Conservation (phyloP, 108 stramenopile species). For the Nitzschia putrida region DNA sequence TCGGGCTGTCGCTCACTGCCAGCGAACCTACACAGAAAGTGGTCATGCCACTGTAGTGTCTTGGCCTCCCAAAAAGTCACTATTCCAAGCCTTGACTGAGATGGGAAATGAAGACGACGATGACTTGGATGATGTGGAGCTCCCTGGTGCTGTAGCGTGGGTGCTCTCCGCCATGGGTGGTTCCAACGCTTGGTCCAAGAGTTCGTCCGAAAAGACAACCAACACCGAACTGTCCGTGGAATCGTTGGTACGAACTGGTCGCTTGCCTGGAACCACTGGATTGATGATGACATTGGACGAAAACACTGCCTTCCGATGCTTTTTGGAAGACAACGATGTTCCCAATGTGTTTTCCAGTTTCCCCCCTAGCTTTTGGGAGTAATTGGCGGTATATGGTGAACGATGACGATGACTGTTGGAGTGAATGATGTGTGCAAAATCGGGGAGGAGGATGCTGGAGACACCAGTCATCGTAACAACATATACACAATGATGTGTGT, state of each 20-base stretch:
- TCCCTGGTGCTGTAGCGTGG: conserved; percentile 14
- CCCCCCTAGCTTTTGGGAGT: conserved; percentile 13
- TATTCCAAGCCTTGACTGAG: conserved; percentile 18
- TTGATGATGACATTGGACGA: conserved; percentile 46
- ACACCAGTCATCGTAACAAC: no score
- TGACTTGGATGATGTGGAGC: conserved; percentile 15
- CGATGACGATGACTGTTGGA: no score
- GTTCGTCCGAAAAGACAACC: no score
- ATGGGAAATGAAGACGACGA: conserved; percentile 8
- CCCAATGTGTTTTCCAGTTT: conserved; percentile 8
- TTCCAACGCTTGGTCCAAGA: no score
- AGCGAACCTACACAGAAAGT: conserved; percentile 45
- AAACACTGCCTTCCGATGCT: conserved; percentile 39
- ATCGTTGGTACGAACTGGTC: background rate
- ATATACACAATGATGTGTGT: no score
- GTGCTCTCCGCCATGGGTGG: background rate
- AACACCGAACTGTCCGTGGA: background rate
- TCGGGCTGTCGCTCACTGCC: conserved; percentile 69
- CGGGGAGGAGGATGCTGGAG: no score
- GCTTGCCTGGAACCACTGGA: conserved; percentile 25
- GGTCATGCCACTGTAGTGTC: conserved; percentile 52
- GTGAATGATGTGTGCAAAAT: no score
- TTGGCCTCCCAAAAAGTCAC: conserved; percentile 50
- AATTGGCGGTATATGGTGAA: no score
- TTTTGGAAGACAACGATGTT: conserved; percentile 27